Evolutionary conservation across 106 monocot genomes (phyloP), one percentile per base, ranked within the genome.

Genomic region (Allium sativum): DNA sequence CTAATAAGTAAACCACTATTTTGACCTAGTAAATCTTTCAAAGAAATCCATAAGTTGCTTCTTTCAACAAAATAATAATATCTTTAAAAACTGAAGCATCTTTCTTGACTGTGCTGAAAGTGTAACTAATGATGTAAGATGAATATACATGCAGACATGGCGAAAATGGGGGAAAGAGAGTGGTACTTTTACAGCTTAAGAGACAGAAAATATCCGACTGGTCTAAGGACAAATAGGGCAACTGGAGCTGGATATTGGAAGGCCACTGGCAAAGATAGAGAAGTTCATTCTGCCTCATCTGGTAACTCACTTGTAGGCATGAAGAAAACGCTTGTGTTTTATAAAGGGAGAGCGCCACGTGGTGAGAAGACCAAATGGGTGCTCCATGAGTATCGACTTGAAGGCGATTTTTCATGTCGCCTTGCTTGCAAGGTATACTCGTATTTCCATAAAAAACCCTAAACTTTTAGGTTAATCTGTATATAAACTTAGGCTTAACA

Each of bases 321-420:
- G 91, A 98, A 98, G 90, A 98, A 98, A 70, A 98, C 96, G 9
- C 74, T 98, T 3, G 91, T 98, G 40, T 98, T 98, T 70, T 91
- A 98, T 87, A 91, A 74, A 48, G 96, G 96, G 1, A 66, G 96
- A 52, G 91, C 96, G 0, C 96, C 96, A 3, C 84, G 96, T 0
- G 96, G 96, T 0, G 91, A 98, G 84, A 91, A 91, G 78, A 98
- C 96, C 64, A 82, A 88, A 61, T 98, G 96, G 96, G 80, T 98
- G 42, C 77, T 98, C 12, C 96, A 98, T 51, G 96, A 98, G 82
- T 98, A 98, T 67, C 84, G 96, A 40, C 87, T 96, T 45, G 87
- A 96, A 5, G 90, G 96, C 3, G 89, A 90, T 53, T 73, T 76
- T 71, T 82, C 84, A 52, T 76, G 73, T 65, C 87, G 79, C 64